Base-by-base conservation (phyloP, 2,329 filamentous ascomycete species). In the Didymosphaeria variabile region DNA sequence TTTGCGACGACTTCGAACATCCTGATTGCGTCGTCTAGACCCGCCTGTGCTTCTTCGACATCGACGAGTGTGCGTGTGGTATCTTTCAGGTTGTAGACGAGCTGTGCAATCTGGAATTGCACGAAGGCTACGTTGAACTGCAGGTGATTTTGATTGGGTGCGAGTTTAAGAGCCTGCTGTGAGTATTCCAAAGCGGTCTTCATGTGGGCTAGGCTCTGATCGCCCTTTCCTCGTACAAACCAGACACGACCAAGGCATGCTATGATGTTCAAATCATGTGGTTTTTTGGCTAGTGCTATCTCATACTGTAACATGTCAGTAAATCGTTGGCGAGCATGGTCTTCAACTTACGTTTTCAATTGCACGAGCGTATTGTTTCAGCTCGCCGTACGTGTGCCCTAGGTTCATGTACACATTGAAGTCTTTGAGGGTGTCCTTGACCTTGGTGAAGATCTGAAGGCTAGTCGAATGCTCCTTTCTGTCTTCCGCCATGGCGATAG, bases 51-150 rank as follows among this genome's bases (percentile, higher is more conserved):
- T 57, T 90, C 87, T 73, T 97, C 86, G 8, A 99, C 88, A 71
- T 98, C 93, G 62, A 87, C 85, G 3, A 94, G 84, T 0, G 91
- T 91, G 54, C 93, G 89, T 73, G 94, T 89, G 6, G 87, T 87
- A 75, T 97, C 92, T 5, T 87, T 84, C 57, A 97, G 83, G 38
- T 83, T 84, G 78, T 93, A 90, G 57, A 97, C 88, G 32, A 91
- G 87, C 49, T 91, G 90, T 21, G 94, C 94, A 57, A 98, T 89
- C 77, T 97, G 94, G 64, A 97, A 96, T 75, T 98, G 95, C 31
- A 98, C 92, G 74, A 97, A 99, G 0, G 95, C 95, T 31, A 99
- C 92, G 73, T 99, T 99, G 86, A 99, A 99, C 77, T 95, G 93
- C 78, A 95, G 92, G 79, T 97, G 93, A 32, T 94, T 85, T 71